Conservation (phyloP, 805 yeast species). For the Metschnikowia bowlesiae region DNA sequence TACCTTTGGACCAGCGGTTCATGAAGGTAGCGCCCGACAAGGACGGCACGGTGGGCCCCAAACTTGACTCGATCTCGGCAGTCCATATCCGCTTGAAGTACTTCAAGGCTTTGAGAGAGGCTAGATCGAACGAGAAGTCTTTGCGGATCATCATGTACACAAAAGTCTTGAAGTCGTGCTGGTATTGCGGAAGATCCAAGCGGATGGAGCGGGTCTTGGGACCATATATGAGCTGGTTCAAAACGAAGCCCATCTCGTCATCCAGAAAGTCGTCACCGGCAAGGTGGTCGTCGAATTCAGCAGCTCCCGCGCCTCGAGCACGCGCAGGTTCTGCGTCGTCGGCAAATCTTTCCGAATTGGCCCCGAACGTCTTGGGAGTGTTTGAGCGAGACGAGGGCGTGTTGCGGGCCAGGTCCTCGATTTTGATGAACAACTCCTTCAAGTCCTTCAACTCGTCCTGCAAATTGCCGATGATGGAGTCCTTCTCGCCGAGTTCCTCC, state of each 20-base stretch:
- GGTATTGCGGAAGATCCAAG: conserved; percentile 42
- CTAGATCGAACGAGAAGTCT: conserved; percentile 34
- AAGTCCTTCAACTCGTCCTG: conserved; percentile 65
- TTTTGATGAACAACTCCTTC: conserved; percentile 53
- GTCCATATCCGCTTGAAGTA: conserved; percentile 60
- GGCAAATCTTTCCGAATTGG: not conserved
- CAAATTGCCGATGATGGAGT: conserved; percentile 57
- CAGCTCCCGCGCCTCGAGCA: not conserved
- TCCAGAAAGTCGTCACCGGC: not conserved
- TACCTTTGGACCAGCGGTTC: conserved; percentile 40
- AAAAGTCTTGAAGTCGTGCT: conserved; percentile 41
- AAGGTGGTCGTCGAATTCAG: not conserved
- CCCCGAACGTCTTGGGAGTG: conserved; percentile 12
- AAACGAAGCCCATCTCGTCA: conserved; percentile 7
- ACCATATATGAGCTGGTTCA: conserved; percentile 28
- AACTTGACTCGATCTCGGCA: conserved; percentile 67
- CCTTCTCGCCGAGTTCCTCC: conserved; percentile 60
- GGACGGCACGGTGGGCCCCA: conserved; percentile 24
- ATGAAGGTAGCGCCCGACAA: conserved; percentile 45
- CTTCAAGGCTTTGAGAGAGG: conserved; percentile 45
- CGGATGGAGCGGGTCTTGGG: conserved; percentile 37
- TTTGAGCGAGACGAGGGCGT: conserved; percentile 5
- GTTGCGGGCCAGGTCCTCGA: conserved; percentile 40
- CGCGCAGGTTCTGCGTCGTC: not conserved
- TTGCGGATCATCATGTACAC: conserved; percentile 30